Evolutionary conservation across 352 stramenopile genomes (phyloP), one percentile per base, ranked within the genome.

Genomic region (Pythium dissimile): DNA sequence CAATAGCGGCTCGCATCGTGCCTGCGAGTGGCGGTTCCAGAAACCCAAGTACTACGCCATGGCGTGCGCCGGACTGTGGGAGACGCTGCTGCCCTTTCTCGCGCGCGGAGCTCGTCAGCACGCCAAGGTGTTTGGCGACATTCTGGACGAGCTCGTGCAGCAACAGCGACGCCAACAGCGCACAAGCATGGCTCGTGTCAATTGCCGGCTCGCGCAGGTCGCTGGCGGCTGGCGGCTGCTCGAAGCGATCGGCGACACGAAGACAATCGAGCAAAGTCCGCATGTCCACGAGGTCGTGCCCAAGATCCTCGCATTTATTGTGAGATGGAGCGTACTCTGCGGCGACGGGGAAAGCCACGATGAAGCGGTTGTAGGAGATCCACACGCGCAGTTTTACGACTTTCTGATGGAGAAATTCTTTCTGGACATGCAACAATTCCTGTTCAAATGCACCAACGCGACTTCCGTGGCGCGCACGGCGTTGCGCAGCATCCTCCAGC

Each of bases 391-490:
- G 20, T 71, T 73, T 18, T 68, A 77, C n/a, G 80, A 90, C 26
- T 55, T 86, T n/a, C 45, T 88, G 35, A 64, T 86, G 54, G 73
- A 84, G 23, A 84, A 84, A 38, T 84, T 87, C 53, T 84, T 82
- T 39, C 50, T 55, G 1, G 67, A 71, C 3, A 57, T 89, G 41
- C 73, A 84, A 44, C 64, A 64, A 23, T 87, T 87, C 59, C 38
- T 75, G 35, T 86, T 87, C 54, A 77, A 63, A n/a, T 80, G 68
- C 39, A 42, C 66, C 16, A 54, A 63, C n/a, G 73, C 77, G 10
- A 60, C 53, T 0, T 26, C 13, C 15, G 27, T 58, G 11, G 46
- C 59, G 1, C 30, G 37, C 0, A 7, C 23, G 1, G 59, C 34
- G 4, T 43, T 67, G 8, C 5, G 23, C 2, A 39, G 23, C 9